These are phyloP conservation scores for Sanghuangporus sanghuang DNA, from an alignment of 1,284 basidiomycete genomes.

Conservation along the genomic window DNA sequence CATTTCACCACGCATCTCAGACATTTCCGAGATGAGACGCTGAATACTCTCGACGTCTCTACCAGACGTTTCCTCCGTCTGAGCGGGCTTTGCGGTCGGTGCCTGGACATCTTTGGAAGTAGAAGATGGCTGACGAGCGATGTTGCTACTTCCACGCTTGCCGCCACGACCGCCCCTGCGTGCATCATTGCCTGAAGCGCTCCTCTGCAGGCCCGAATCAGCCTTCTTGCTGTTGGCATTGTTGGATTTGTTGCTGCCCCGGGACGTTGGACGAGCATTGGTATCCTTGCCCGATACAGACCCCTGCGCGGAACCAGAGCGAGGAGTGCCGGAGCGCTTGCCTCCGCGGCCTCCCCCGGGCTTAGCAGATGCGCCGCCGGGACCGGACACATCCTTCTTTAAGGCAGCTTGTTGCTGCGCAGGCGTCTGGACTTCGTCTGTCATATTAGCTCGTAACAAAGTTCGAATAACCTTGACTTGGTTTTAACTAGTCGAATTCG, in stretches of 20 bases:
- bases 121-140: conserved; percentile 12
- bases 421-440: conserved; percentile 65
- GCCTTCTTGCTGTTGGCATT: conserved; percentile 5
- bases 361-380: neutral
- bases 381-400: conserved; percentile 22
- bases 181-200: neutral
- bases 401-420: conserved; percentile 33
- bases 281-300: conserved; percentile 2
- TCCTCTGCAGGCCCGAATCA: neutral
- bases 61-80: conserved; percentile 47
- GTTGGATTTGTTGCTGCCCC: conserved; percentile 12
- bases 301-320: conserved; percentile 8
- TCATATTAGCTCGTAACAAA: conserved; percentile 73
- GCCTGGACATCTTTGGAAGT: conserved; percentile 9
- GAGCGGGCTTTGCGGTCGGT: conserved; percentile 25
- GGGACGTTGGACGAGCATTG: conserved; percentile 12
- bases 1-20: conserved; percentile 5
- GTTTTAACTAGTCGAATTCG: conserved; percentile 30
- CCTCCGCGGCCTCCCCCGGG: conserved; percentile 12
- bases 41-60: conserved; percentile 76
- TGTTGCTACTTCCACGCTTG: conserved; percentile 39
- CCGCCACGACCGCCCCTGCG: conserved; percentile 44
- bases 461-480: conserved; percentile 45
- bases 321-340: conserved; percentile 7
- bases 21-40: conserved; percentile 74